phyloP scores from a whole-genome alignment of 2,329 filamentous ascomycete species.

The Botrytis tulipae region DNA sequence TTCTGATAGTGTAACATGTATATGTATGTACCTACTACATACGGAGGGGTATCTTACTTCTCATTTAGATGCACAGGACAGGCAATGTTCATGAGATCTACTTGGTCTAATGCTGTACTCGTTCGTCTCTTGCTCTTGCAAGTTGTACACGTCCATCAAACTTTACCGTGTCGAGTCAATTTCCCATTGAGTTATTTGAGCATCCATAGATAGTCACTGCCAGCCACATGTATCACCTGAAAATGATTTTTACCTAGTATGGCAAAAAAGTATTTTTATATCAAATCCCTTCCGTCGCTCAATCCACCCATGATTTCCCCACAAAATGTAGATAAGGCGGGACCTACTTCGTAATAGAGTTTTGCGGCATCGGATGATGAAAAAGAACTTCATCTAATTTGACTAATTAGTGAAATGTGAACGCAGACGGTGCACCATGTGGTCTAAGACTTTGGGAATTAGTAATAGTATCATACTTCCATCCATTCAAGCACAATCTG shows the following conservation, averaged over 20 bases:
- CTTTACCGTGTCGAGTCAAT: not conserved
- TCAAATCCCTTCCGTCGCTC: not conserved
- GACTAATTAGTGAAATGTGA: not conserved
- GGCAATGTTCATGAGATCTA: not conserved
- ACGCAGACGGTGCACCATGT: not conserved
- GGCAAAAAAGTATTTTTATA: constrained; percentile 11
- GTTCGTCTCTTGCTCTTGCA: not conserved
- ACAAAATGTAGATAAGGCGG: constrained; percentile 12
- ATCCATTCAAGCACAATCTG: not conserved
- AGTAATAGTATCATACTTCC: not conserved
- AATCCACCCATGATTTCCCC: not conserved
- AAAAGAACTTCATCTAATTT: constrained; percentile 13
- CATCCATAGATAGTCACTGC: not conserved
- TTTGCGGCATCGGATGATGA: constrained; percentile 16
- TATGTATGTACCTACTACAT: not conserved
- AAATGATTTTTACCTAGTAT: not conserved
- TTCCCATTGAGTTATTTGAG: too few species aligned
- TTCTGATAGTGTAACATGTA: not conserved
- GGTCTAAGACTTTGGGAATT: not conserved
- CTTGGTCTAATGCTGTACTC: not conserved
- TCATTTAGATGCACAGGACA: too few species aligned
- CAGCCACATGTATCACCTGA: not conserved
- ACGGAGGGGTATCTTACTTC: not conserved
- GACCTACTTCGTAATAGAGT: constrained; percentile 3
- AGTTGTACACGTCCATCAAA: not conserved